phyloP scores from a whole-genome alignment of 306 rosid species.

The Vachellia pachyceras region DNA sequence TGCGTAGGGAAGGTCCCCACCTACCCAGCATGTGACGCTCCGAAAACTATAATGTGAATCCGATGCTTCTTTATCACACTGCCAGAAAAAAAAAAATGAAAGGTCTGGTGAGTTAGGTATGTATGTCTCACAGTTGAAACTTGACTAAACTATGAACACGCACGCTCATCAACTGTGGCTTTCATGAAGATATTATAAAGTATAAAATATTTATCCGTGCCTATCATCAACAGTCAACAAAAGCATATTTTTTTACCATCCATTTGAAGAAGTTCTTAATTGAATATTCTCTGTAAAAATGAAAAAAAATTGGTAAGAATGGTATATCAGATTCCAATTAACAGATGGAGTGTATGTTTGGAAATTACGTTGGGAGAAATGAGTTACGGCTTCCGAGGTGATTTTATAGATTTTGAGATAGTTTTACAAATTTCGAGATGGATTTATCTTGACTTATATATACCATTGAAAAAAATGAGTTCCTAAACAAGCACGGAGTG shows the following conservation, averaged over 20 bases:
- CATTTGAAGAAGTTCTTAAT: background rate
- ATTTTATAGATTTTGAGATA: no score
- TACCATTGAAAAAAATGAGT: no score
- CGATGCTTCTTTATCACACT: background rate
- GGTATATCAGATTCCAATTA: no score
- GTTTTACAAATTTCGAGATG: no score
- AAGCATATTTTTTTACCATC: background rate
- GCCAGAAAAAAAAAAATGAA: background rate
- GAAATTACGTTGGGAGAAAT: no score
- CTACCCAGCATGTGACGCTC: conserved; percentile 16
- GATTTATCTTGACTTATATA: no score
- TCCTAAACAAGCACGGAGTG: no score
- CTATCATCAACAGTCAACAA: background rate
- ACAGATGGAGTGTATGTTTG: no score
- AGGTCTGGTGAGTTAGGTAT: background rate
- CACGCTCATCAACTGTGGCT: background rate
- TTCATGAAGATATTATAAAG: background rate
- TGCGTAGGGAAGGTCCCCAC: no score
- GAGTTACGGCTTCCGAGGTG: no score
- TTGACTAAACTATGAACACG: conserved; percentile 1
- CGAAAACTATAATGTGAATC: background rate
- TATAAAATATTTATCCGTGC: background rate
- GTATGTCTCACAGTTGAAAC: background rate
- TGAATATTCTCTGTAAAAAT: background rate
- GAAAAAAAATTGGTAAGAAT: no score